Evolutionary conservation across 1,284 basidiomycete species (phyloP), one percentile per base, ranked within the genome.

Genomic region (Ganoderma multipileum): DNA sequence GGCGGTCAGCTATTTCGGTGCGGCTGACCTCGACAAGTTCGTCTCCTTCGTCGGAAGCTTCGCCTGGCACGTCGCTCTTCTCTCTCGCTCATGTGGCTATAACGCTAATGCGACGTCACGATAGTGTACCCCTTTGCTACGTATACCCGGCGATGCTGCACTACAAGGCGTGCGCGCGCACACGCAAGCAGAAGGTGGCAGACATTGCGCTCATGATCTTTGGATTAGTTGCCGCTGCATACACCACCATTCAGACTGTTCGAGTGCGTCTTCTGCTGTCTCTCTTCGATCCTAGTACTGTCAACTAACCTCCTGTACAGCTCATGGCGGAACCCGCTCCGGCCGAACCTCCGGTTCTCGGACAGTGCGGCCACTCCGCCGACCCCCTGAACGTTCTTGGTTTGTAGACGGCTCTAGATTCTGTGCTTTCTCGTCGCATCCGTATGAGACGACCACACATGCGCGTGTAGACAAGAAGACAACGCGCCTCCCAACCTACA

Each of bases 141-240:
- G 91, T 97, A 61, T 98, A 98, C 77, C 97, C 96, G 5, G 93
- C 97, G 1, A 89, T 99, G 89, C 83, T 99, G 65, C 97, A 99
- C 79, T 93, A 96, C 80, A 94, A 90, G 80, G 96, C 94, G 2
- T 92, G 92, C 74, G 95, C 97, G 3, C 87, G 84, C 67, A 96
- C 94, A 0, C 83, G 86, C 63, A 86, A 78, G 71, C 87, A 93
- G 77, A 96, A 94, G 79, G 70, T 87, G 0, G 83, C 86, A 12
- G 98, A 99, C 80, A 90, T 93, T 52, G 81, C 86, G 4, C 84
- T 99, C 73, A 89, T 97, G 74, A 77, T 89, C 3, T 98, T 99
- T 79, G 98, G 97, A 6, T 61, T 91, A 60, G 71, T 86, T n/a
- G 95, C 92, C n/a, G 91, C 94, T 39, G 78, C 87, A 16, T 99